These are phyloP conservation scores for Alternaria sp. DNA, from an alignment of 2,329 filamentous ascomycete species.

Conservation along the genomic window DNA sequence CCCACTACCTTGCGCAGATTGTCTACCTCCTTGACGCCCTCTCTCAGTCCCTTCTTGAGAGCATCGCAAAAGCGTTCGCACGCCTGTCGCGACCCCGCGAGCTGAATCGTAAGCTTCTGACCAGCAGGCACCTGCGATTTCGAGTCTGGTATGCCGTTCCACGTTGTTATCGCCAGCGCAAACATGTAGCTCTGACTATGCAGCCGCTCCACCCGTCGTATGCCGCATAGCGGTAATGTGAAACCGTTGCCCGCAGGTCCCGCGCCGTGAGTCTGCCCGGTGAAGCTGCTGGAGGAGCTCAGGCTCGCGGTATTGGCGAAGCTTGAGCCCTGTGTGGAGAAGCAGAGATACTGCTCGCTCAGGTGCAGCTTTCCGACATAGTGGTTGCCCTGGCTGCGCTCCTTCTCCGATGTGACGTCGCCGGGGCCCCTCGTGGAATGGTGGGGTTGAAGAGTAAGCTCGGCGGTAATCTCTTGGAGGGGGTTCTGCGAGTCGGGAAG, in stretches of 20 bases:
- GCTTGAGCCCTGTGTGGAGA: constrained; percentile 90
- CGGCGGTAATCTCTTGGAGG: constrained; percentile 93
- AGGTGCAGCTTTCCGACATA: constrained; percentile 93
- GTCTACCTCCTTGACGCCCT: constrained; percentile 85
- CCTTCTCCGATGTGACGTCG: constrained; percentile 61
- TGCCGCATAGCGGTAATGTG: constrained; percentile 88
- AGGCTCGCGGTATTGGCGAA: constrained; percentile 82
- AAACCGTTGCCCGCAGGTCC: constrained; percentile 96
- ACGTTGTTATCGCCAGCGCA: constrained; percentile 91
- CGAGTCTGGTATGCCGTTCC: constrained; percentile 69
- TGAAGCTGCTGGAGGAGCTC: constrained; percentile 81
- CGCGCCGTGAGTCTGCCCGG: constrained; percentile 89
- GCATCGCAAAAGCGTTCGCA: constrained; percentile 97
- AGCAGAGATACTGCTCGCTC: constrained; percentile 94
- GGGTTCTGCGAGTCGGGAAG: constrained; percentile 91
- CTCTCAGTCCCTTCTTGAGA: constrained; percentile 85
- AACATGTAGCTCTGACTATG: constrained; percentile 94
- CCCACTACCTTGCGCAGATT: constrained; percentile 80
- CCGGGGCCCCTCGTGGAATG: constrained; percentile 56
- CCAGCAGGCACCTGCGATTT: constrained; percentile 59
- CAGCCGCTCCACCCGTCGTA: constrained; percentile 88
- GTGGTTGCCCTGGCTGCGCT: constrained; percentile 76
- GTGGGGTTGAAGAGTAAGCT: constrained; percentile 83
- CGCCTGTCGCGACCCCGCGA: constrained; percentile 84
- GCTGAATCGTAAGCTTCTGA: constrained; percentile 89